Base-by-base conservation (phyloP, 257 asterid species). In the Leonotis leonurus region DNA sequence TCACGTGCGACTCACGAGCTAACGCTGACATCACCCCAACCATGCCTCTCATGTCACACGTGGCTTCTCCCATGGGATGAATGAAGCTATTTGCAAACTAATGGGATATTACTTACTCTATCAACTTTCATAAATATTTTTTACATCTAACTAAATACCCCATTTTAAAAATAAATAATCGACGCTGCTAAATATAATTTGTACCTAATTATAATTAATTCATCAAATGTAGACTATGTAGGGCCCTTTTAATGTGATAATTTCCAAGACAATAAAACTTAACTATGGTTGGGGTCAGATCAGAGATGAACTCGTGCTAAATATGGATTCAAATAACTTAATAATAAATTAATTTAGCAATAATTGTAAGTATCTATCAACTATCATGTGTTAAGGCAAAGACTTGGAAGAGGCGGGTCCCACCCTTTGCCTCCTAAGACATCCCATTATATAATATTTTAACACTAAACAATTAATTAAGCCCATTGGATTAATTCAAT, bases 1-100 rank as follows among this genome's bases (percentile, higher is more conserved):
- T 74, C 77, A 75, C 77, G 74, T 71, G 74, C 46, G 1, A 5
- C 16, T 75, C 80, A 61, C 65, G 63, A 20, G 66, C 73, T 3
- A 61, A 44, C 62, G 44, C 44, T 58, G 16, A 20, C 40, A 27
- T 53, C 70, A 52, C 32, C 20, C 40, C 14, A 1, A 50, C 65
- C 33, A 65, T 64, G 71, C 49, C 12, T 24, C 32, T 57, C 62
- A 3, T 11, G 8, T 6, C 32, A 70, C 78, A 70, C 77, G 76
- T 61, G 76, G 18, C 73, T n/a, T n/a, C n/a, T n/a, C n/a, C n/a
- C n/a, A n/a, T n/a, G n/a, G n/a, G n/a, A n/a, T n/a, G n/a, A n/a
- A n/a, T n/a, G n/a, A n/a, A n/a, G n/a, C n/a, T n/a, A n/a, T n/a
- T n/a, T n/a, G n/a, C n/a, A n/a, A n/a, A n/a, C n/a, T n/a, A n/a